phyloP scores from a whole-genome alignment of 2,329 filamentous ascomycete genomes.

The Claviceps arundinis region DNA sequence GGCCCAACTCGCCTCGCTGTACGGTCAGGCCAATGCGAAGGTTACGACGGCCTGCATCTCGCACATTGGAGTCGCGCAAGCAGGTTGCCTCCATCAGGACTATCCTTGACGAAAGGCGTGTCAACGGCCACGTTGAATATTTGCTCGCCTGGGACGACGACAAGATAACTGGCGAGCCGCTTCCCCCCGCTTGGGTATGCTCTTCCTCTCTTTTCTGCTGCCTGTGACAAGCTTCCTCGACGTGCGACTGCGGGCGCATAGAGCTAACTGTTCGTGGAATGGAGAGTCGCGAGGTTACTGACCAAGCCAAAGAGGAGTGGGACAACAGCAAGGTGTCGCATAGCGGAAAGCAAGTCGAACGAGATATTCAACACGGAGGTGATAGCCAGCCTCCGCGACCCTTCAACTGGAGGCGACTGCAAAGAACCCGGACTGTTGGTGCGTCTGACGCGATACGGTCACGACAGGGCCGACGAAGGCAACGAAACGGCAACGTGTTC shows the following conservation, averaged over 20 bases:
- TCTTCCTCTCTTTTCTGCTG: slow-evolving; percentile 2
- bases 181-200: slow-evolving; percentile 21
- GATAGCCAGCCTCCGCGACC: slow-evolving; percentile 16
- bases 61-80: slow-evolving; percentile 10
- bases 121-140: slow-evolving; percentile 17
- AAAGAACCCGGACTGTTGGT: neutral
- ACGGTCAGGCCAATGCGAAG: slow-evolving; percentile 19
- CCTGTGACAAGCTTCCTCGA: neutral
- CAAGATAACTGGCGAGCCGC: slow-evolving; percentile 17
- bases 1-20: neutral
- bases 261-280: slow-evolving; percentile 10
- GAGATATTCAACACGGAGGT: slow-evolving; percentile 7
- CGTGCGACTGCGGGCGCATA: neutral
- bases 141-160: slow-evolving; percentile 26
- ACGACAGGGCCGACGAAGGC: neutral
- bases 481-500: slow-evolving; percentile 3
- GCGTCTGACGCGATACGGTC: neutral
- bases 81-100: slow-evolving; percentile 14
- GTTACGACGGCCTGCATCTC: slow-evolving; percentile 13
- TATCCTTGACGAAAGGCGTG: slow-evolving; percentile 22
- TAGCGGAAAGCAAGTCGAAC: neutral
- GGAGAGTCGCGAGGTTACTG: slow-evolving; percentile 19
- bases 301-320: slow-evolving; percentile 21
- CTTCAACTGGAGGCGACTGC: slow-evolving; percentile 14
- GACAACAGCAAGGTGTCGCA: slow-evolving; percentile 11